Percentiles rank a stretch among this genome's conserved stretches.
phyloP scores from a whole-genome alignment of 2,329 filamentous ascomycete species.

The Pseudogymnoascus sp. region DNA sequence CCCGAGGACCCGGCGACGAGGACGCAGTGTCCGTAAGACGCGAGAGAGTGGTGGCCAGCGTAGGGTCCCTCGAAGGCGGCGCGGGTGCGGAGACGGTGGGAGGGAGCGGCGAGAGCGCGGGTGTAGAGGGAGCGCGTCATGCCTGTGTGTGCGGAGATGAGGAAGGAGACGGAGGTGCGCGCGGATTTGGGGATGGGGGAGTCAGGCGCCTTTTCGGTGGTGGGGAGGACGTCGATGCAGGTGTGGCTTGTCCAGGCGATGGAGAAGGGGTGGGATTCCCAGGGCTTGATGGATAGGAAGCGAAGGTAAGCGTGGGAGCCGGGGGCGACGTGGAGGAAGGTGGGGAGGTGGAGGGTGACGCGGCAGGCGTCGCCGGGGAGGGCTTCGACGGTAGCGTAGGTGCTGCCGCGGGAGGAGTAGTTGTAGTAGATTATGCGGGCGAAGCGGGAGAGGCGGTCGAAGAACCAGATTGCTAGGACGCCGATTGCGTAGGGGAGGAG shows the following conservation, averaged over 20 bases:
- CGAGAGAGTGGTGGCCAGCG: conserved; percentile 70
- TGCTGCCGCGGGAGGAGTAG: conserved; percentile 42
- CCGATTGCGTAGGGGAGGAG: conserved; percentile 58
- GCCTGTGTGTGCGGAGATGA: conserved; percentile 80
- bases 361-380: conserved; percentile 62
- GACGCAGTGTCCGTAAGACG: conserved; percentile 86
- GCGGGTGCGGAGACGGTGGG: conserved; percentile 33
- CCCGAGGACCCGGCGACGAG: conserved; percentile 89
- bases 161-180: conserved; percentile 54
- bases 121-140: conserved; percentile 78
- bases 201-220: conserved; percentile 31
- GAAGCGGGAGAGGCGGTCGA: conserved; percentile 59
- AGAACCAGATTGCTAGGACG: conserved; percentile 66
- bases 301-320: conserved; percentile 70
- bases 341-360: conserved; percentile 61
- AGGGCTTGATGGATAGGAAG: conserved; percentile 54
- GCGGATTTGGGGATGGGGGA: conserved; percentile 13
- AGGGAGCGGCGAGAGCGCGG: conserved; percentile 42
- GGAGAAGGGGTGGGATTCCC: conserved; percentile 72
- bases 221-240: conserved; percentile 31
- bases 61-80: conserved; percentile 89
- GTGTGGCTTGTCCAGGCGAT: conserved; percentile 63
- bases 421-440: conserved; percentile 58
- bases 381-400: conserved; percentile 56
- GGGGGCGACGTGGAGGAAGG: conserved; percentile 55